A percentile compares a stretch with the other conserved stretches of the same genome.
These are phyloP conservation scores for Wickerhamomyces kurtzmanii DNA, from an alignment of 805 yeast species.

Conservation along the genomic window DNA sequence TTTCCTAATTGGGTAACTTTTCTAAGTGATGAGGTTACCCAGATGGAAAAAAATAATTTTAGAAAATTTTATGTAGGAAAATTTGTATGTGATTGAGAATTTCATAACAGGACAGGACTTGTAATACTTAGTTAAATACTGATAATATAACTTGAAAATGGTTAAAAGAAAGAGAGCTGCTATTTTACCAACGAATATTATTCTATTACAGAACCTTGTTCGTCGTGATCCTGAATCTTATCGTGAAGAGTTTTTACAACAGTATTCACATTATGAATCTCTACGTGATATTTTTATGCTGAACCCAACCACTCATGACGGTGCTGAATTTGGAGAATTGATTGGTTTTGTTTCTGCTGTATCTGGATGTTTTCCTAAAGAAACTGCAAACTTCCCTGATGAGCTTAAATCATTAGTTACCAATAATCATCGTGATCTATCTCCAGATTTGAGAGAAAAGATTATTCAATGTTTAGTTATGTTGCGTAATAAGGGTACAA, in stretches of 20 bases:
- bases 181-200: conserved; percentile 83
- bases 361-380: conserved; percentile 81
- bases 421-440: conserved; percentile 71
- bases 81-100: conserved; percentile 2
- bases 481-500: conserved; percentile 78
- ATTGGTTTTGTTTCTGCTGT: conserved; percentile 91
- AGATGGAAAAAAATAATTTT: not conserved
- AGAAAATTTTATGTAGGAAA: conserved; percentile 1
- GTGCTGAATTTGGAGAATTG: conserved; percentile 54
- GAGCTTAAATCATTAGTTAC: conserved; percentile 63
- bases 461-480: conserved; percentile 82
- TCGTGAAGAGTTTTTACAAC: conserved; percentile 87
- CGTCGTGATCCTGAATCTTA: conserved; percentile 93
- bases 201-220: conserved; percentile 83
- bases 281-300: conserved; percentile 76
- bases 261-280: conserved; percentile 87
- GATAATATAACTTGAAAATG: conserved; percentile 40
- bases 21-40: conserved; percentile 15
- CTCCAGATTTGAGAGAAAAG: conserved; percentile 85
- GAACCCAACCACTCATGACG: conserved; percentile 47
- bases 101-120: too few relatives aligned
- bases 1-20: too few relatives aligned
- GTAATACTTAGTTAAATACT: too few relatives aligned
- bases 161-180: conserved; percentile 88
- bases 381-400: conserved; percentile 75